phyloP scores from a whole-genome alignment of 78 protist species.

The Dictyostelium intermedium region DNA sequence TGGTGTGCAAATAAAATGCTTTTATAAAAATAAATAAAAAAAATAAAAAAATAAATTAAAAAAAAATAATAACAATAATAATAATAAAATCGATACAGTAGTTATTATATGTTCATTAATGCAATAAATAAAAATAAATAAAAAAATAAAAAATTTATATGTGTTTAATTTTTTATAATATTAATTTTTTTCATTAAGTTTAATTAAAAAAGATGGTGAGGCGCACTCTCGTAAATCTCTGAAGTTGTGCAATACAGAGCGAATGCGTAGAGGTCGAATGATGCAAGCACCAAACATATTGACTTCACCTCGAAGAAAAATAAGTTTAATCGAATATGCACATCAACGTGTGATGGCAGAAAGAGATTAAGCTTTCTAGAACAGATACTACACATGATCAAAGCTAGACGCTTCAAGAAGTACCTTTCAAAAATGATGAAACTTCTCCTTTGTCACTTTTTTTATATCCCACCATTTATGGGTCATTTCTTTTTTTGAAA shows the following conservation, averaged over 20 bases:
- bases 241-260: not conserved
- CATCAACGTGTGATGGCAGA: not conserved
- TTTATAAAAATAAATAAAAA: not conserved
- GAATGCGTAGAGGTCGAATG: not conserved
- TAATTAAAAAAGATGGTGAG: not conserved
- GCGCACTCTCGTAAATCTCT: not conserved
- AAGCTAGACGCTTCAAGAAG: not conserved
- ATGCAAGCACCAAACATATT: not conserved
- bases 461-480: not conserved
- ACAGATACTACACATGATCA: not conserved
- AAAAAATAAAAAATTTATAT: too few relatives aligned
- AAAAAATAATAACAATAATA: too few relatives aligned
- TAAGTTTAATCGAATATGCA: not conserved
- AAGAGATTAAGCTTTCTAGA: not conserved
- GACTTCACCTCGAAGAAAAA: not conserved
- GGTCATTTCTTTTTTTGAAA: not conserved
- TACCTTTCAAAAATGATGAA: not conserved
- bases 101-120: too few relatives aligned
- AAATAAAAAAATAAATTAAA: too few relatives aligned
- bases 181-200: not conserved
- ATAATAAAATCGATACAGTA: too few relatives aligned
- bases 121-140: too few relatives aligned
- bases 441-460: not conserved
- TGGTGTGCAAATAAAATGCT: constrained; percentile 73
- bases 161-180: too few relatives aligned